phyloP scores from a whole-genome alignment of 306 rosid genomes.

The Medicago lupulina region DNA sequence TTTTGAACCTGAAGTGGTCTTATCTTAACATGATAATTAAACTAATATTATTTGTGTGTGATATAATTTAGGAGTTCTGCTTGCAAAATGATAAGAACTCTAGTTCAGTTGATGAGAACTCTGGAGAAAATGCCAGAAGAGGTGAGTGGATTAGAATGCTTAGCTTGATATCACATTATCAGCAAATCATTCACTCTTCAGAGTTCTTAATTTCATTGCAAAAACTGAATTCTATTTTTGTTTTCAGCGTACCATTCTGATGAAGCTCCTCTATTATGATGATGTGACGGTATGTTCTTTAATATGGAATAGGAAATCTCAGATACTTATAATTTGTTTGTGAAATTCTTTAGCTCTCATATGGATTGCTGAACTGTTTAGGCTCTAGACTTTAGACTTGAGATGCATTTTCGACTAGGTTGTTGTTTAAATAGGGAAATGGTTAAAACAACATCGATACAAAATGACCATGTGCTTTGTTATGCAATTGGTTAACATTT shows the following conservation, averaged over 20 bases:
- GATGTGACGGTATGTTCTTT: constrained; percentile 75
- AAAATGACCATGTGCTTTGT: constrained; percentile 31
- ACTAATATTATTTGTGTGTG: constrained; percentile 29
- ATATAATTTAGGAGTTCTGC: constrained; percentile 86
- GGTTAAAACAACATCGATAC: constrained; percentile 32
- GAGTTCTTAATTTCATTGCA: neutral
- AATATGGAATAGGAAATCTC: constrained; percentile 15
- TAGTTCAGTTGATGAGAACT: constrained; percentile 97
- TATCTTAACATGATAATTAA: neutral
- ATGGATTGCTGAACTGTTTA: constrained; percentile 13
- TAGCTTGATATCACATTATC: constrained; percentile 21
- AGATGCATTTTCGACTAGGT: constrained; percentile 17
- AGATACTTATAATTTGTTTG: constrained; percentile 7
- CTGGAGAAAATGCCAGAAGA: constrained; percentile 97
- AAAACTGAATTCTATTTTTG: constrained; percentile 20
- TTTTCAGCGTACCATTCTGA: constrained; percentile 84
- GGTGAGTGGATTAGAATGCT: constrained; percentile 52
- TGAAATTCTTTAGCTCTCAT: constrained; percentile 2
- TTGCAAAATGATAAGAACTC: constrained; percentile 95
- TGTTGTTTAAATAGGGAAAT: constrained; percentile 24
- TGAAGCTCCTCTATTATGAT: constrained; percentile 92
- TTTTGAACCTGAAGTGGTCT: neutral
- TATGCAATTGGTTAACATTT: constrained; percentile 22
- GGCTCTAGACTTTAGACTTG: constrained; percentile 15
- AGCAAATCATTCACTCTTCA: constrained; percentile 11